Percentiles rank a stretch among this genome's conserved stretches.
Conservation (phyloP, 805 yeast species). For the Candida awuae region DNA sequence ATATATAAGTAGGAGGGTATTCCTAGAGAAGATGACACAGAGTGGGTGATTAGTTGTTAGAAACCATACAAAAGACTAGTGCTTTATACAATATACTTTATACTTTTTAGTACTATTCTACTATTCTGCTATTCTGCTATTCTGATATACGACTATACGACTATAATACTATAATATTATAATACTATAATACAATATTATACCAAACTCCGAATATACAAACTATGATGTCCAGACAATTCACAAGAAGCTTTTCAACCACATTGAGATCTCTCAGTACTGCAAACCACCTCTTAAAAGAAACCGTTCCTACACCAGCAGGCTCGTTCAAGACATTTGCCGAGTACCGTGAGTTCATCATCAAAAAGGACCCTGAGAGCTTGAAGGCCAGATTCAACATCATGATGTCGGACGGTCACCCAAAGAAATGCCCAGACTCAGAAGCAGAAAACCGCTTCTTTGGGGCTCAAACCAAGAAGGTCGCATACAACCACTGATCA, state of each 20-base stretch:
- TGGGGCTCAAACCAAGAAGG: slow-evolving; percentile 12
- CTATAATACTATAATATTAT: too few species aligned
- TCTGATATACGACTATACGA: too few species aligned
- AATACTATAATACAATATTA: too few species aligned
- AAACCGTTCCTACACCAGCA: not conserved
- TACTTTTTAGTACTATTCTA: too few species aligned
- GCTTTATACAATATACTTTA: too few species aligned
- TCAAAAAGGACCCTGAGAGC: slow-evolving; percentile 15
- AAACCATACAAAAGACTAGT: too few species aligned
- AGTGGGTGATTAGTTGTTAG: too few species aligned
- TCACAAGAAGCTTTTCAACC: slow-evolving; percentile 5
- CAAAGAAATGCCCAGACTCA: slow-evolving; percentile 11
- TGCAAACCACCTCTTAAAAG: not conserved
- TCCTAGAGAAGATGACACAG: too few species aligned
- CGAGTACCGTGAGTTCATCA: slow-evolving; percentile 19
- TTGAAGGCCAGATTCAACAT: slow-evolving; percentile 15
- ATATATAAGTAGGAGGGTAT: too few species aligned
- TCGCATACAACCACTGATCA: slow-evolving; percentile 11
- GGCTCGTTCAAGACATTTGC: slow-evolving; percentile 22
- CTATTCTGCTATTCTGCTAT: too few species aligned
- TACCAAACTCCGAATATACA: too few species aligned
- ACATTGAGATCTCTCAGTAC: slow-evolving; percentile 1
- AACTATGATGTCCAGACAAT: too few species aligned
- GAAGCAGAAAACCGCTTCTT: slow-evolving; percentile 10
- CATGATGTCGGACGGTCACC: slow-evolving; percentile 11